Evolutionary conservation across 1,284 basidiomycete genomes (phyloP).

Genomic region (Trametes hirsuta): DNA sequence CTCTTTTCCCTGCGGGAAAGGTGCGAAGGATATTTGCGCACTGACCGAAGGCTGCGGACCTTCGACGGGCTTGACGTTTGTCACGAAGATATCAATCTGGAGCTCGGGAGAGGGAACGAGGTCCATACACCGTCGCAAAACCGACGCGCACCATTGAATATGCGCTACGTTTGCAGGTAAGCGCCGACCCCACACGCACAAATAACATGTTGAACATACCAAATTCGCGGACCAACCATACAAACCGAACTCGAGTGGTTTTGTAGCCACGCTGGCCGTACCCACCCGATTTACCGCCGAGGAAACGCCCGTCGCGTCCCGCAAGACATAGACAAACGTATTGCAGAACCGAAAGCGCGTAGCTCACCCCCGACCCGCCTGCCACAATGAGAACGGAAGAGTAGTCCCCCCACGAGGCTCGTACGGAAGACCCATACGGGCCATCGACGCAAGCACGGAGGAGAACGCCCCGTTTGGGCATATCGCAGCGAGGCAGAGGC

Average conservation of each 20-base stretch:
- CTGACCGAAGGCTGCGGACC: not conserved
- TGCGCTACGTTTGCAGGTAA: constrained; percentile 54
- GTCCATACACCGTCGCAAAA: constrained; percentile 68
- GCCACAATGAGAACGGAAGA: constrained; percentile 72
- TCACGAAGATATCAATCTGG: constrained; percentile 83
- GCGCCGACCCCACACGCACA: not conserved
- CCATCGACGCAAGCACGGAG: constrained; percentile 74
- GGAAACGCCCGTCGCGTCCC: constrained; percentile 50
- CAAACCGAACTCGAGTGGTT: constrained; percentile 71
- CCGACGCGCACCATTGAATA: constrained; percentile 80
- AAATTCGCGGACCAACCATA: constrained; percentile 86
- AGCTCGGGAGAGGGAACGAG: constrained; percentile 62
- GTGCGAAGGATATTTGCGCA: constrained; percentile 13
- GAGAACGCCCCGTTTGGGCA: constrained; percentile 55
- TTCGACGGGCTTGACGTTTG: constrained; percentile 47
- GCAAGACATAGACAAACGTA: constrained; percentile 69
- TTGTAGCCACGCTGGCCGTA: constrained; percentile 49
- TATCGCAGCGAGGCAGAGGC: constrained; percentile 33
- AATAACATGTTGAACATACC: constrained; percentile 46
- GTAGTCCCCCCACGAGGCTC: constrained; percentile 69
- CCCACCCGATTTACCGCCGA: constrained; percentile 48
- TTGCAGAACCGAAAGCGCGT: constrained; percentile 75
- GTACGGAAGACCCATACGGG: constrained; percentile 76
- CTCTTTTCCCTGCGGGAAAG: not conserved
- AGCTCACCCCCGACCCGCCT: constrained; percentile 83